Evolutionary conservation across 805 yeast species (phyloP).

Genomic region (Pichia paraexigua): DNA sequence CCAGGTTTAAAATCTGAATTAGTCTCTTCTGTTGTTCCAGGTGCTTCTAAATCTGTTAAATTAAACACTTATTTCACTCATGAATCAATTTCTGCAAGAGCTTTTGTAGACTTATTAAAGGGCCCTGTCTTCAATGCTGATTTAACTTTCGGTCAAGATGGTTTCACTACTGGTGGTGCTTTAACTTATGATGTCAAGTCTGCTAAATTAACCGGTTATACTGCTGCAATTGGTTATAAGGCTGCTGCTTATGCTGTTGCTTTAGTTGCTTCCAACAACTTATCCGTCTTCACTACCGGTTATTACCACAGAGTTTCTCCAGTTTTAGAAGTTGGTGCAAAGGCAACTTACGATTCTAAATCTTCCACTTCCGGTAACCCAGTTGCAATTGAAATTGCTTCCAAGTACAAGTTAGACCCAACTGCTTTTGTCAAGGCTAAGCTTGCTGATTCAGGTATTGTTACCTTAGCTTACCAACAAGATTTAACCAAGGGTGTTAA

Average conservation of each 20-base stretch:
- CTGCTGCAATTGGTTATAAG: constrained; percentile 89
- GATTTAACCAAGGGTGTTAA: constrained; percentile 92
- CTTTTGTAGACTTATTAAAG: constrained; percentile 88
- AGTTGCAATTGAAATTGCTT: constrained; percentile 91
- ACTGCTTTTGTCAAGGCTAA: constrained; percentile 92
- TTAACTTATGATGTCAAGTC: constrained; percentile 91
- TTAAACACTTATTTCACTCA: constrained; percentile 86
- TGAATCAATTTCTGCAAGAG: constrained; percentile 89
- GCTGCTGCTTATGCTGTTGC: constrained; percentile 83
- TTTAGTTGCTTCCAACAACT: constrained; percentile 75
- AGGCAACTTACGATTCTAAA: constrained; percentile 90
- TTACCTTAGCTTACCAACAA: constrained; percentile 92
- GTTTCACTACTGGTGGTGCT: constrained; percentile 95
- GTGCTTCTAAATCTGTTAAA: constrained; percentile 77
- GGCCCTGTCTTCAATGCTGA: constrained; percentile 96
- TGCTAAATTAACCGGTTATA: constrained; percentile 89
- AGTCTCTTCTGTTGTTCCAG: constrained; percentile 82
- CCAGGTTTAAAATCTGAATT: constrained; percentile 94
- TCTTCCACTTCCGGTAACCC: constrained; percentile 61
- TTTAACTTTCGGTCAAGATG: constrained; percentile 90
- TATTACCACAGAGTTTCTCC: constrained; percentile 95
- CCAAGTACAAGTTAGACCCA: constrained; percentile 86
- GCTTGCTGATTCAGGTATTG: constrained; percentile 91
- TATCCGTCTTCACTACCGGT: constrained; percentile 86
- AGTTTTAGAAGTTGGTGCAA: constrained; percentile 93